Base-by-base conservation (phyloP, 2,329 filamentous ascomycete genomes). In the Apiospora marii region DNA sequence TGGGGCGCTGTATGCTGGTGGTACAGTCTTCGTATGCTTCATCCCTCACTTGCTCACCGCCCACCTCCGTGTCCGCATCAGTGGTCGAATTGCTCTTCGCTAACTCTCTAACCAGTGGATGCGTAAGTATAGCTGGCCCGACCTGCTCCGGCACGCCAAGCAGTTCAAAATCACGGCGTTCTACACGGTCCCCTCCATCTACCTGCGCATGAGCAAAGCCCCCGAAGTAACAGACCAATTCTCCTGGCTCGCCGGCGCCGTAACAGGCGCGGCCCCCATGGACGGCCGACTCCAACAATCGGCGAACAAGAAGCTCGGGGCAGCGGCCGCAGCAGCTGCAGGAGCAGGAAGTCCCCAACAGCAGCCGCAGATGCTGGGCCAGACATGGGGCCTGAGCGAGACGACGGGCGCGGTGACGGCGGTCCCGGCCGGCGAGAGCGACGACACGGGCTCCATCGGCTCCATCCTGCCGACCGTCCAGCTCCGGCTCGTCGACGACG, bases 181-280 rank as follows among this genome's bases (percentile, higher is more conserved):
- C 77, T 88, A 89, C 77, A 88, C 85, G 4, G 89, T 91, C 0
- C 90, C 90, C 5, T 88, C 89, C 1, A 88, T 92, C 72, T 90
- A 84, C 74, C 84, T 90, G 24, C 83, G 85, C n/a, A 88, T 92
- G 72, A 87, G 87, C 13, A 91, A 90, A 77, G 83, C 82, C 34
- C 84, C 87, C 0, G 80, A 83, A 0, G 88, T 90, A 2, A 88
- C 80, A 14, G 85, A 89, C 70, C 88, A 91, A 48, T 88, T 91
- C 72, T 82, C 83, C 30, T 79, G 79, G 0, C 76, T 91, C 8
- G 79, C 84, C 43, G 76, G 82, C 1, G 88, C 87, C 0, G 78
- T 85, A 1, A 84, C 83, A 0, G 89, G 88, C 1, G 89, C 88
- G 0, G 89, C 89, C 2, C 88, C 89, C 0, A 80, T 92, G 69